These are phyloP conservation scores for Elymus sibiricus DNA, from an alignment of 176 grass and related monocot genomes.

Conservation along the genomic window DNA sequence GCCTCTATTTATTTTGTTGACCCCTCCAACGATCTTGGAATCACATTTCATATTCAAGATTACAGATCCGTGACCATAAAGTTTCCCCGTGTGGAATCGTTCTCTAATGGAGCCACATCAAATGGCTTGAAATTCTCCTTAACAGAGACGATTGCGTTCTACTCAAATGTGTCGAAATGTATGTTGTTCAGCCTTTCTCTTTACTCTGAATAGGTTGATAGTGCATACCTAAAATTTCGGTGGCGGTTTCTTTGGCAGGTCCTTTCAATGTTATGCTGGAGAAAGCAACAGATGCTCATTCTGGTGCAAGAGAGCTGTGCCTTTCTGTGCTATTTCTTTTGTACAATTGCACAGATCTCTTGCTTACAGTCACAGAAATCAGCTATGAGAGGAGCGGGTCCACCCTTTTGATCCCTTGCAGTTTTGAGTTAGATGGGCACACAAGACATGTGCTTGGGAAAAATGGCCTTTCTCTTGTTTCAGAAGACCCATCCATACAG, in stretches of 20 bases:
- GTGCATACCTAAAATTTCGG: slow-evolving; percentile 14
- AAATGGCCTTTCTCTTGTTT: slow-evolving; percentile 67
- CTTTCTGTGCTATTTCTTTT: slow-evolving; percentile 91
- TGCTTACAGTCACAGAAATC: slow-evolving; percentile 72
- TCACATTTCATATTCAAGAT: slow-evolving; percentile 75
- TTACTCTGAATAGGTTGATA: slow-evolving; percentile 26
- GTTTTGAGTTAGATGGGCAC: slow-evolving; percentile 58
- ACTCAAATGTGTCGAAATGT: slow-evolving; percentile 69
- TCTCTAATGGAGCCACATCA: slow-evolving; percentile 64
- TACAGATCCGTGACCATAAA: slow-evolving; percentile 59
- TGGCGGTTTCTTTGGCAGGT: slow-evolving; percentile 47
- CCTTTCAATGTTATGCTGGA: slow-evolving; percentile 76
- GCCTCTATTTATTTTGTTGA: slow-evolving; percentile 81
- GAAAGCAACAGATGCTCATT: slow-evolving; percentile 85
- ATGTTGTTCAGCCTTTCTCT: slow-evolving; percentile 25
- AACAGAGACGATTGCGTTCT: slow-evolving; percentile 75
- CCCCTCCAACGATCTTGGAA: slow-evolving; percentile 80
- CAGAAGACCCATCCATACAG: slow-evolving; percentile 42
- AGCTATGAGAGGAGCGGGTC: slow-evolving; percentile 65
- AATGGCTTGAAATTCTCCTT: slow-evolving; percentile 65
- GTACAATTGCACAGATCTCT: slow-evolving; percentile 86
- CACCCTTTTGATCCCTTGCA: slow-evolving; percentile 65
- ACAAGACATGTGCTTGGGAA: slow-evolving; percentile 45
- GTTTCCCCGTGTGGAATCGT: slow-evolving; percentile 78
- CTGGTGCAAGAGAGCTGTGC: slow-evolving; percentile 78